Base-by-base conservation (phyloP, 2,329 filamentous ascomycete species). In the Aspergillus fischeri region DNA sequence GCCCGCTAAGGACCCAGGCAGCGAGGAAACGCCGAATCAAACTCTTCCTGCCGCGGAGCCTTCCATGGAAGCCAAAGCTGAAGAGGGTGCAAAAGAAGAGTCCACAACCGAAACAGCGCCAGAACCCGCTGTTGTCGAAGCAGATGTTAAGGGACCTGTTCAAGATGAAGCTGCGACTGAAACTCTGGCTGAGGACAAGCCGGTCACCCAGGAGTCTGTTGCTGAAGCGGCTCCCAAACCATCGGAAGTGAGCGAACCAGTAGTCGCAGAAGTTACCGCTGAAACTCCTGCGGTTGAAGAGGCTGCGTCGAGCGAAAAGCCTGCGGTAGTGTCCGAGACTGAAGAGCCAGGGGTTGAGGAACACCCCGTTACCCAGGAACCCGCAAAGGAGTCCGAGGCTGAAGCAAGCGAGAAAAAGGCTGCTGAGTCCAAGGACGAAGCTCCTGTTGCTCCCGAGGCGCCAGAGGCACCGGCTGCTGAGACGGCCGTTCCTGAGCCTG, bases 161-260 rank as follows among this genome's bases (percentile, higher is more conserved):
- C 20, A 24, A n/a, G 44, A 21, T 14, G 10, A 25, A 6, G 9
- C 14, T 47, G 24, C 21, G 2, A 17, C 44, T 3, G 44, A 27
- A 3, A 7, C 11, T 6, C 8, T 27, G 44, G 21, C 21, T 3
- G 44, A 27, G 24, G 44, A 47, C 21, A 27, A 47, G 44, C 20
- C 20, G 1, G 9, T 14, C 44, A 21, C 21, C 4, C 44, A 45
- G 48, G 52, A 60, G 6, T 3, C 50, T 6, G 42, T 48, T 27
- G 44, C n/a, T 27, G 47, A 56, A n/a, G 56, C 59, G 38, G 10
- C 52, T 38, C 28, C 45, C n/a, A 51, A 59, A 11, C 42, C 41
- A 14, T 47, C 44, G 5, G 44, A n/a, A 24, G 44, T 24, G 24
- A 47, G 5, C 20, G 44, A 47, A 47, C 10, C 44, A 11, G 44